Evolutionary conservation across 208 protist species (phyloP).

Genomic region (Leptomonas seymouri): DNA sequence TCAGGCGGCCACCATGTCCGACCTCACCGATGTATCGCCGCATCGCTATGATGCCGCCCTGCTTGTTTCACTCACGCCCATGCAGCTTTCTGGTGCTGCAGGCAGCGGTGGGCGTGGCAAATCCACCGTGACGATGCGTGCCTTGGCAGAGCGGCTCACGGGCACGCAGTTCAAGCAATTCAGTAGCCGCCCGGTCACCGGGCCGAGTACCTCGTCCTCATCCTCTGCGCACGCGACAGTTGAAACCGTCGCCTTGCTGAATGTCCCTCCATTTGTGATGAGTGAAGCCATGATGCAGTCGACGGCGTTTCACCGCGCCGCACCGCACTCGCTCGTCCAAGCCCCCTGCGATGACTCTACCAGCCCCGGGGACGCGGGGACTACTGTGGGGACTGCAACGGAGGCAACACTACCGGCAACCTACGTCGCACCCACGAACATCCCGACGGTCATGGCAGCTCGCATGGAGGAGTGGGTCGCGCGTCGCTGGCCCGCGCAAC

Average conservation of each 20-base stretch:
- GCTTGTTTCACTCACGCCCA: constrained; percentile 73
- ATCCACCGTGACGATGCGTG: constrained; percentile 15
- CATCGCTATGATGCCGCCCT: constrained; percentile 53
- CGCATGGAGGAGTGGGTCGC: constrained; percentile 40
- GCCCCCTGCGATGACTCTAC: constrained; percentile 1
- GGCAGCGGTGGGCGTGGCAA: constrained; percentile 1
- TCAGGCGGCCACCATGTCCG: constrained; percentile 35
- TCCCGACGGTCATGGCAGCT: constrained; percentile 25
- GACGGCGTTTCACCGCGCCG: background rate
- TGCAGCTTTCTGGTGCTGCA: constrained; percentile 51
- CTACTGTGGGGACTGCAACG: background rate
- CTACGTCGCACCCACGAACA: background rate
- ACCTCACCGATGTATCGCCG: constrained; percentile 26
- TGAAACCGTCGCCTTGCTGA: constrained; percentile 23
- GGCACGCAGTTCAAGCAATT: constrained; percentile 35
- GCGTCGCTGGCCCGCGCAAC: constrained; percentile 23
- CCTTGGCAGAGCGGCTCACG: constrained; percentile 13
- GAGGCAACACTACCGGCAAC: background rate
- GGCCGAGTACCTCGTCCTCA: background rate
- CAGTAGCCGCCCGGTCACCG: constrained; percentile 8
- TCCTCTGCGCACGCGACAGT: background rate
- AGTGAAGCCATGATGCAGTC: background rate
- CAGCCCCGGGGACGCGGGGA: background rate
- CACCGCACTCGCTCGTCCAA: too few relatives aligned
- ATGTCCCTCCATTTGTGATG: constrained; percentile 26